These are phyloP conservation scores for Leptodermis oblonga DNA, from an alignment of 257 asterid genomes.

Conservation along the genomic window DNA sequence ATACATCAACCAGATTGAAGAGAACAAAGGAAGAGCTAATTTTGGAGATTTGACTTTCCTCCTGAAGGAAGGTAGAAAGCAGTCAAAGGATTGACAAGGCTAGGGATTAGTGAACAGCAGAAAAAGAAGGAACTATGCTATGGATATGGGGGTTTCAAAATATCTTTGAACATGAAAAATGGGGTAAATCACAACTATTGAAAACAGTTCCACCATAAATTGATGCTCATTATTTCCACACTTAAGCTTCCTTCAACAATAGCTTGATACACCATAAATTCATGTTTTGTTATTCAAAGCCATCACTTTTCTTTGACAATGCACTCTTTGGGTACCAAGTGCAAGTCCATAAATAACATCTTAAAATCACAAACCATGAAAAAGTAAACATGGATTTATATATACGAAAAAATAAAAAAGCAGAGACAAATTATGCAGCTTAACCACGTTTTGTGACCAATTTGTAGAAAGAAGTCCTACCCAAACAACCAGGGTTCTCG, in stretches of 20 bases:
- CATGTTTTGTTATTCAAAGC: neutral
- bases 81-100: neutral
- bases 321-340: neutral
- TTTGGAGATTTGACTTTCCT: neutral
- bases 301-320: neutral
- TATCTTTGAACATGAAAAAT: neutral
- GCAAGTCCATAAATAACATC: neutral
- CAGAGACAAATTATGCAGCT: neutral
- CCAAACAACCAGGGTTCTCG: slow-evolving; percentile 98
- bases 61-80: neutral
- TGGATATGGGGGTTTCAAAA: neutral
- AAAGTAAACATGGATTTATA: neutral
- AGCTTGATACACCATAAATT: neutral
- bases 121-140: neutral
- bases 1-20: neutral
- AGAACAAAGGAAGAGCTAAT: neutral
- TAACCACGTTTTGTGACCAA: slow-evolving; percentile 1
- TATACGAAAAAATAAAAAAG: neutral
- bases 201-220: neutral
- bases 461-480: slow-evolving; percentile 40
- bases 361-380: neutral
- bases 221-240: slow-evolving; percentile 2
- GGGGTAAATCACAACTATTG: neutral
- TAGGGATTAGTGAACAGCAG: neutral
- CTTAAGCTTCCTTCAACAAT: neutral